Base-by-base conservation (phyloP, 176 grass and related monocot species). In the Rhipidocladum racemiflorum region DNA sequence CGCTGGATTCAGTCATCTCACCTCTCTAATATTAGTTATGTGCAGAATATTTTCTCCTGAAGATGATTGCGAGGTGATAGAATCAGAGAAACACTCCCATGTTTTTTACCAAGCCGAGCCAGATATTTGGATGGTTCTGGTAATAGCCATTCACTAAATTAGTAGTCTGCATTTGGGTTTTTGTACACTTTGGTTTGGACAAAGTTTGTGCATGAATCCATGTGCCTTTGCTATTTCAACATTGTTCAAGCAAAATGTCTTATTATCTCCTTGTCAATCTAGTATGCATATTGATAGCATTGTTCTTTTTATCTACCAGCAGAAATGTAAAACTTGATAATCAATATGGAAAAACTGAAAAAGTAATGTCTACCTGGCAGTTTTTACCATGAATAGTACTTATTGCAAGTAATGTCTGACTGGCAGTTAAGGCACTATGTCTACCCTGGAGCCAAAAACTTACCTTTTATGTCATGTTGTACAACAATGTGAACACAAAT, bases 61-160 rank as follows among this genome's bases (percentile, higher is more conserved):
- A 68, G 86, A 87, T 46, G 85, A 92, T 34, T 99, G 96, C 13
- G 96, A 99, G 68, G 87, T 99, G 49, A 99, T 99, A 70, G 96
- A 99, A 91, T 92, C 89, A 16, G 96, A 95, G 28, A 95, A 83
- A 74, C 91, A 95, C 50, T 99, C 91, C 46, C 93, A 99, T 27
- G 80, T 99, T 57, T 99, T 99, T 80, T 93, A 91, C 68, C 91
- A 99, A 85, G 89, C 91, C 8, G 96, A 99, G 72, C 74, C 87
- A 28, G 96, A 99, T 88, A 91, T 99, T 85, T 99, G 96, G 96
- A 95, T 99, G 85, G 85, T 99, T 88, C 79, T 99, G 96, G 96
- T 99, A 88, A 72, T 61, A 10, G 12, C 9, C 68, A 23, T 46
- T 85, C 29, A 76, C 18, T 79, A 35, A 14, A 65, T 55, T 54